Percentiles rank a stretch among this genome's conserved stretches.
phyloP scores from a whole-genome alignment of 2,329 filamentous ascomycete genomes.

The Westerdykella ornata region DNA sequence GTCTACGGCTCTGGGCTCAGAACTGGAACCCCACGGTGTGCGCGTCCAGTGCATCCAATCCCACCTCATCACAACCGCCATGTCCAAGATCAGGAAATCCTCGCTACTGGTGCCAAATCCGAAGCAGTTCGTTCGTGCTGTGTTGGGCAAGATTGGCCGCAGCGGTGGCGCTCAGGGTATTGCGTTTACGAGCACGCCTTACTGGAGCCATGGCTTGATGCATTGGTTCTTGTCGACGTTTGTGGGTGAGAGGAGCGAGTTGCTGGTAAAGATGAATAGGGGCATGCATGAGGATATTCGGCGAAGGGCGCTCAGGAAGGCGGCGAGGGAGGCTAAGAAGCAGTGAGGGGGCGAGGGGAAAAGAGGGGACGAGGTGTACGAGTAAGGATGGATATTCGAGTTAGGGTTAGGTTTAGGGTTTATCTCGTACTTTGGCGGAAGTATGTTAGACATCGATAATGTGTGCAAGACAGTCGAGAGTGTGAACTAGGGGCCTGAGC shows the following conservation, averaged over 20 bases:
- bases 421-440: too few species aligned
- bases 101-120: constrained; percentile 74
- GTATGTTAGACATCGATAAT: too few species aligned
- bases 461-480: too few species aligned
- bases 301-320: constrained; percentile 74
- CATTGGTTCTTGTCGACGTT: constrained; percentile 67
- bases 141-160: constrained; percentile 72
- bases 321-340: constrained; percentile 73
- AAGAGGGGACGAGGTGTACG: too few species aligned
- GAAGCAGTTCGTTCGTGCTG: constrained; percentile 70
- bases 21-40: constrained; percentile 73
- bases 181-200: constrained; percentile 81
- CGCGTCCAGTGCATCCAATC: constrained; percentile 87
- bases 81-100: constrained; percentile 87
- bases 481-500: too few species aligned
- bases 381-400: too few species aligned
- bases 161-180: constrained; percentile 71
- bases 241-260: constrained; percentile 51
- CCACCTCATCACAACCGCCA: constrained; percentile 89
- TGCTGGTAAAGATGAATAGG: constrained; percentile 56
- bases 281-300: constrained; percentile 78
- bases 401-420: too few species aligned
- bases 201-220: constrained; percentile 86
- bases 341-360: constrained; percentile 13
- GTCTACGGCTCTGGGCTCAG: constrained; percentile 77